phyloP scores from a whole-genome alignment of 116 monocot species.

The Trichopus zeylanicus region DNA sequence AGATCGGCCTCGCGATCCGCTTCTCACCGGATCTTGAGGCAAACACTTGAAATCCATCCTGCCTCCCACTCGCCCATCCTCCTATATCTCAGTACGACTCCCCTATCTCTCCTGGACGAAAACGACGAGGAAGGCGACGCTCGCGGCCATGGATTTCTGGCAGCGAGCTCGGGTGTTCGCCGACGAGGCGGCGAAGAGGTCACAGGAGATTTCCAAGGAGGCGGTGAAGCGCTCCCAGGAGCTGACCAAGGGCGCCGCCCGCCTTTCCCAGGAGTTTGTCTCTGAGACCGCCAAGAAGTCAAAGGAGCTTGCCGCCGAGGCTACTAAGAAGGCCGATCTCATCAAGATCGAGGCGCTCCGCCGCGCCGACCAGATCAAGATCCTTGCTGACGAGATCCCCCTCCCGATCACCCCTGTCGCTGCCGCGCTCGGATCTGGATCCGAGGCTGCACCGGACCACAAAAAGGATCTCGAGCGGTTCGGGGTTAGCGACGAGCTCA shows the following conservation, averaged over 20 bases:
- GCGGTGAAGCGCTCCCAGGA: conserved; percentile 60
- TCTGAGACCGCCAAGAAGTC: conserved; percentile 70
- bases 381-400: conserved; percentile 50
- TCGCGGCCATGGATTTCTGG: conserved; percentile 74
- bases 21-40: too few relatives aligned
- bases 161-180: conserved; percentile 66
- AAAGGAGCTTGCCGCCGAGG: conserved; percentile 67
- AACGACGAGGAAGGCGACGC: not conserved
- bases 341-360: conserved; percentile 40
- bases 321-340: conserved; percentile 59
- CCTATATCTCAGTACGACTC: too few relatives aligned
- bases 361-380: conserved; percentile 69
- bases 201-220: conserved; percentile 67
- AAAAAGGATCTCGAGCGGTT: conserved; percentile 52
- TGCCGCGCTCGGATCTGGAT: not conserved
- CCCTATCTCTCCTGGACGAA: too few relatives aligned
- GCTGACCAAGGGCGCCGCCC: conserved; percentile 48
- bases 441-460: not conserved
- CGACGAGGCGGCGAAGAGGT: conserved; percentile 81
- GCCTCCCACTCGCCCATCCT: too few relatives aligned
- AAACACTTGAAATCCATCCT: too few relatives aligned
- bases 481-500: conserved; percentile 83
- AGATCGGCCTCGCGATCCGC: too few relatives aligned
- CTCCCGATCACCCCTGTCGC: conserved; percentile 12
- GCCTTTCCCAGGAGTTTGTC: conserved; percentile 61